These are phyloP conservation scores for Pharus latifolius DNA, from an alignment of 176 grass and related monocot genomes.

Conservation along the genomic window DNA sequence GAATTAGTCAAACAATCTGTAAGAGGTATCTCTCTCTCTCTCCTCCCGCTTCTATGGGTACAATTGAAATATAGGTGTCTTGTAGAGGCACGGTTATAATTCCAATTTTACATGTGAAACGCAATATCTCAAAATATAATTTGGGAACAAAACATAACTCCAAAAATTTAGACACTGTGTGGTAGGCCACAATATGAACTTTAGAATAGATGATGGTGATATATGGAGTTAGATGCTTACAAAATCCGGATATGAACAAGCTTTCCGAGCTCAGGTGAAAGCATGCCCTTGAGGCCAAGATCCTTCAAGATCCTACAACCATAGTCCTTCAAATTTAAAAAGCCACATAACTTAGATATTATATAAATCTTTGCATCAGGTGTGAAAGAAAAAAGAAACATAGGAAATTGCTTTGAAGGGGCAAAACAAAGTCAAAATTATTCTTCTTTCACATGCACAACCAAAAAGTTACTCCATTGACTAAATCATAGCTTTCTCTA, in stretches of 20 bases:
- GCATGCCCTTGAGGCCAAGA: slow-evolving; percentile 25
- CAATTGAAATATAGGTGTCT: no score
- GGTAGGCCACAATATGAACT: no score
- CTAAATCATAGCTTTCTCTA: slow-evolving; percentile 12
- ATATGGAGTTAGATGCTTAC: slow-evolving; percentile 12
- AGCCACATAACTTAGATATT: background rate
- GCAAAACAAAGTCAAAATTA: background rate
- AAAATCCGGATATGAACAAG: slow-evolving; percentile 20
- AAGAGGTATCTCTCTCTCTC: no score
- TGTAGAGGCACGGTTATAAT: no score
- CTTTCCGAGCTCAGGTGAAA: slow-evolving; percentile 23
- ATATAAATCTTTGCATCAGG: background rate
- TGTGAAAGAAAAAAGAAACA: background rate
- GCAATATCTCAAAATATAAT: no score
- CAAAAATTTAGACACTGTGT: no score
- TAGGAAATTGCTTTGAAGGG: background rate
- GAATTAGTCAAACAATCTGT: no score
- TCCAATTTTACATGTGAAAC: no score
- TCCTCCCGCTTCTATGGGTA: no score
- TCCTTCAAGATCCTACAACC: slow-evolving; percentile 23
- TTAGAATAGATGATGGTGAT: no score
- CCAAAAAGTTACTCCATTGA: background rate
- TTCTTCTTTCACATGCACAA: background rate
- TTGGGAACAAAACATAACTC: no score
- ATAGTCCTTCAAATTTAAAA: slow-evolving; percentile 9